Base-by-base conservation (phyloP, 2,329 filamentous ascomycete species). In the Talaromyces funiculosus region DNA sequence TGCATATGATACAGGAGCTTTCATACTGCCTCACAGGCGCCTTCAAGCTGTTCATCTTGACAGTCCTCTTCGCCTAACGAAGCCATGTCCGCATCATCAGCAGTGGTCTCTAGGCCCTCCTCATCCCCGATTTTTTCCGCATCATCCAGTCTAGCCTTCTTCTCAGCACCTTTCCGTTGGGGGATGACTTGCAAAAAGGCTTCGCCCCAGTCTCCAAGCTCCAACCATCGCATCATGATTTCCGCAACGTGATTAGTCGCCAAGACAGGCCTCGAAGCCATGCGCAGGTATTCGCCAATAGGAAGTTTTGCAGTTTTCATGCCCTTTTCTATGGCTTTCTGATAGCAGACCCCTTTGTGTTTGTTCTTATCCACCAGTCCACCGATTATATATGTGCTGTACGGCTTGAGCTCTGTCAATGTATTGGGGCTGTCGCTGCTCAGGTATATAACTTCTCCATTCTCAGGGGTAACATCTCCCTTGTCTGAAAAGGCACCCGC, bases 221-320 rank as follows among this genome's bases (percentile, higher is more conserved):
- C 91, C 59, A 99, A 75, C 92, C 92, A 99, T 65, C 86, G 87
- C 49, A 96, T 78, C 90, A 99, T 96, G 64, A 99, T 97, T 76
- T 97, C 93, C 51, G 94, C 85, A 1, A 99, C 94, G 70, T 99
- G 94, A 71, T 97, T 99, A 7, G 93, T 97, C 3, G 93, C 88
- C 61, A 99, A 78, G 4, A 99, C 90, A 67, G 88, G 86, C 33
- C 94, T 85, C 67, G 89, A 92, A 60, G 87, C 84, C 90, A 99
- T 95, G 64, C 91, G 84, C 81, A 99, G 88, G 73, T 90, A 97
- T 64, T 97, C 87, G n/a, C 92, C 91, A 68, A 99, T 97, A 0
- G 94, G 94, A 59, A 99, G 75, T 72, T 91, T 92, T 1, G 93
- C 94, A 0, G 94, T 97, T 64, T 88, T 88, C 67, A 99, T 85